Conservation (phyloP, 495 filamentous ascomycete genomes). For the Beverwykella pulmonaria region DNA sequence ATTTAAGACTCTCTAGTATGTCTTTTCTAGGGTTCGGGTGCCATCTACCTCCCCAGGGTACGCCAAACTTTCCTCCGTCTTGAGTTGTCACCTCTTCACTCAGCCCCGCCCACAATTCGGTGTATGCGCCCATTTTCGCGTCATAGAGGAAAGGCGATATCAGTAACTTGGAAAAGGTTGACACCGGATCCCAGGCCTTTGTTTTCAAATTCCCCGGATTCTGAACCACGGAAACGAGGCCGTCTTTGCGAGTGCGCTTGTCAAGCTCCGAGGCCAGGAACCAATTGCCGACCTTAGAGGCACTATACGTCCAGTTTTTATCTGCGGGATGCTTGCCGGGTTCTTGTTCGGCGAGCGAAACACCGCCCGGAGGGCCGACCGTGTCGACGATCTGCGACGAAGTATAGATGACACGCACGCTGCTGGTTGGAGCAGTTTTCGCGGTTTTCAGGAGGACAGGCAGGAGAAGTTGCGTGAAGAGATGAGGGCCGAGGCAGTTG, state of each 20-base stretch:
- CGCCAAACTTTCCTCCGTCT: constrained; percentile 12
- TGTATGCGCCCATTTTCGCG: constrained; percentile 22
- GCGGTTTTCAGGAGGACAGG: constrained; percentile 25
- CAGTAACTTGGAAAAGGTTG: not conserved
- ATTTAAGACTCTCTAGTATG: not conserved
- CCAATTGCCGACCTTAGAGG: constrained; percentile 31
- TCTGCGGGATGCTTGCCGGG: not conserved
- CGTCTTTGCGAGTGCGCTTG: not conserved
- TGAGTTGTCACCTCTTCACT: constrained; percentile 10
- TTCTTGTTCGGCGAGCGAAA: not conserved
- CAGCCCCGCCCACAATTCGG: constrained; percentile 22
- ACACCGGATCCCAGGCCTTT: not conserved
- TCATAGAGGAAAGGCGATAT: constrained; percentile 9
- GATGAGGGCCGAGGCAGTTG: constrained; percentile 29
- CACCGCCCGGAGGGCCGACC: constrained; percentile 28
- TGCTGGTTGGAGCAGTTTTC: constrained; percentile 13
- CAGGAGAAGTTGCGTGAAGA: constrained; percentile 13
- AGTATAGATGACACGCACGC: constrained; percentile 50
- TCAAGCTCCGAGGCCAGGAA: constrained; percentile 8
- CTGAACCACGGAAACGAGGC: not conserved
- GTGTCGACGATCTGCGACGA: constrained; percentile 39
- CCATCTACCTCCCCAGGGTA: constrained; percentile 18
- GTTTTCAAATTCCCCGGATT: constrained; percentile 17
- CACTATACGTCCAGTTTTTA: constrained; percentile 10
- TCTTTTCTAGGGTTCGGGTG: not conserved